Percentiles rank a stretch among this genome's conserved stretches.
Evolutionary conservation across 495 filamentous ascomycete genomes (phyloP).

Genomic region (Platismatia glauca): DNA sequence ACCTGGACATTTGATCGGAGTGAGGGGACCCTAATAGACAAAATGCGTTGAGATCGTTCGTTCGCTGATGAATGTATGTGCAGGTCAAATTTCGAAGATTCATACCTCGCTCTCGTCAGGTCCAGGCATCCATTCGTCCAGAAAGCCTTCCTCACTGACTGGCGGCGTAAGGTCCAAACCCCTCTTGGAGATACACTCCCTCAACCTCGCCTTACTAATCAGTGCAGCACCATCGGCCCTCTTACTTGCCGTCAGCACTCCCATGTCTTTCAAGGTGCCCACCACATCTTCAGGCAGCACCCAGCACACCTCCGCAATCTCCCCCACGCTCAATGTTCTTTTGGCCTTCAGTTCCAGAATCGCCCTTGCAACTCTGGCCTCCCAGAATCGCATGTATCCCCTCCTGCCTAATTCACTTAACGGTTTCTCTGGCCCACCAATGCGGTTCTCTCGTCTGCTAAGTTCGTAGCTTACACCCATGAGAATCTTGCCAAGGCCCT

Average conservation of each 20-base stretch:
- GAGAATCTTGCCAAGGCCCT: conserved; percentile 76
- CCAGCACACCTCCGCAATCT: conserved; percentile 58
- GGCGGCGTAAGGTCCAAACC: conserved; percentile 39
- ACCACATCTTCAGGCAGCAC: conserved; percentile 78
- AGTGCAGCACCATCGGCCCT: conserved; percentile 28
- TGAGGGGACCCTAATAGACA: background rate
- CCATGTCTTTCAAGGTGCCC: conserved; percentile 68
- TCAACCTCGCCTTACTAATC: conserved; percentile 39
- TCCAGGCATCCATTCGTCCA: conserved; percentile 29
- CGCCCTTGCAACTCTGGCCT: conserved; percentile 63
- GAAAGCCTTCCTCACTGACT: conserved; percentile 40
- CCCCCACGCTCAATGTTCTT: conserved; percentile 41
- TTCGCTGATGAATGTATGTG: background rate
- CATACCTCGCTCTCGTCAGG: background rate
- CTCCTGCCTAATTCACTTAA: conserved; percentile 72
- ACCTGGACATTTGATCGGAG: background rate
- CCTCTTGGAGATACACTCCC: conserved; percentile 37
- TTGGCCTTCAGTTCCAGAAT: conserved; percentile 39
- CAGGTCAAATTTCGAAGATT: background rate
- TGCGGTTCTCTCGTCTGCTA: conserved; percentile 69
- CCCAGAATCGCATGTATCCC: conserved; percentile 79
- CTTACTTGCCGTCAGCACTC: conserved; percentile 51
- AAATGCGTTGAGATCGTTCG: background rate
- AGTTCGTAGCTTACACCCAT: conserved; percentile 93
- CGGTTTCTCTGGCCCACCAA: conserved; percentile 91